Conservation (phyloP, 805 yeast species). For the Starmera dryadoides region DNA sequence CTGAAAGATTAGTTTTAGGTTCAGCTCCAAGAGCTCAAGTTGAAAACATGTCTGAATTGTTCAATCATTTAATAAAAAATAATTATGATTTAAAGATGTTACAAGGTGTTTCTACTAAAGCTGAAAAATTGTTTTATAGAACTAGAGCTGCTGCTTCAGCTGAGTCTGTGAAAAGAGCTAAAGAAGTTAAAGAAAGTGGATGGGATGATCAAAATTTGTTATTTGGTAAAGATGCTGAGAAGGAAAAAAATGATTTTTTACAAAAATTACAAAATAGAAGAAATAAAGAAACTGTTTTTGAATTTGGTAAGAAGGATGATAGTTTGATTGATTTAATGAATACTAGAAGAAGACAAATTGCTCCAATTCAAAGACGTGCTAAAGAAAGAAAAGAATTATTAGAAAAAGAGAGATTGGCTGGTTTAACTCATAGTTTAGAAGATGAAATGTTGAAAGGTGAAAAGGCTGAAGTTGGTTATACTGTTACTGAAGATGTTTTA, state of each 20-base stretch:
- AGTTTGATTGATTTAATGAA: slow-evolving; percentile 80
- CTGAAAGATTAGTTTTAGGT: slow-evolving; percentile 77
- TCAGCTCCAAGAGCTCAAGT: slow-evolving; percentile 65
- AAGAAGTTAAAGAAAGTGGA: slow-evolving; percentile 63
- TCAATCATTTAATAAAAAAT: slow-evolving; percentile 47
- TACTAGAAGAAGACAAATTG: slow-evolving; percentile 77
- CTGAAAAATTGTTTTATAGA: slow-evolving; percentile 80
- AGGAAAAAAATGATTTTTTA: slow-evolving; percentile 65
- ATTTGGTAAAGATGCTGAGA: slow-evolving; percentile 70
- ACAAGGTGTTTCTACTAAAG: slow-evolving; percentile 70
- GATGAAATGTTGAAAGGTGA: slow-evolving; percentile 60
- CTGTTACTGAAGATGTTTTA: slow-evolving; percentile 33
- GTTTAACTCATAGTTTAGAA: slow-evolving; percentile 64
- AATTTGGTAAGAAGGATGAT: slow-evolving; percentile 62
- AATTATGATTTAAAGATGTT: slow-evolving; percentile 63
- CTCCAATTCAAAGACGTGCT: slow-evolving; percentile 79
- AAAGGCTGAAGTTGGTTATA: slow-evolving; percentile 39
- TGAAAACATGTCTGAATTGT: slow-evolving; percentile 69
- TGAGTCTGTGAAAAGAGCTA: slow-evolving; percentile 81
- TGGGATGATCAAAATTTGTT: slow-evolving; percentile 88
- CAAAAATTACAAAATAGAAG: slow-evolving; percentile 62
- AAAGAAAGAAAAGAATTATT: slow-evolving; percentile 58
- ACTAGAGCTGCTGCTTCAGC: slow-evolving; percentile 82
- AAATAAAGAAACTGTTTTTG: slow-evolving; percentile 89
- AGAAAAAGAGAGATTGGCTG: slow-evolving; percentile 70